Base-by-base conservation (phyloP, 257 asterid species). In the Fraxinus quadrangulata region DNA sequence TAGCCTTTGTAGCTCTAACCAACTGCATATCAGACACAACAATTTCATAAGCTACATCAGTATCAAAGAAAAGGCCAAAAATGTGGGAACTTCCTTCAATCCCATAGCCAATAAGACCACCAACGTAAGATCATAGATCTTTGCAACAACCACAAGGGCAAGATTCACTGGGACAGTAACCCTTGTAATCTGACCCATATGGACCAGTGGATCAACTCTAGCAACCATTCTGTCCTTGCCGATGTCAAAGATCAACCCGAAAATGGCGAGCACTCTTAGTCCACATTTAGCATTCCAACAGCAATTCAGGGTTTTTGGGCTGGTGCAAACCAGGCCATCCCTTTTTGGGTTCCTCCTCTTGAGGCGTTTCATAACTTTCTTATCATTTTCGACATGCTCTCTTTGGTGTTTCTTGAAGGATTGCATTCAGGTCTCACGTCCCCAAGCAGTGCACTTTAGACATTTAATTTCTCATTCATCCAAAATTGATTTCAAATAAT, bases 81-180 rank as follows among this genome's bases (percentile, higher is more conserved):
- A 94, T 21, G 69, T 94, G 98, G 79, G 96, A 90, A 89, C 97
- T 94, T 76, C 97, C 98, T 85, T 92, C 97, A n/a, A 94, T 91
- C 28, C 97, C 98, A 23, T 92, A 94, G 73, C 98, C 98, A 82
- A 94, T 94, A 74, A 91, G 81, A 34, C 97, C 97, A 81, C 97
- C 97, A 76, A 94, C 96, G 97, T 94, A 73, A 91, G 88, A 82
- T 94, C 98, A 77, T 90, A 97, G 6, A 94, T 94, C 93, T 92
- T 97, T 0, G 97, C 97, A 76, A 91, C 97, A 75, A 94, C 98
- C 23, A 97, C 98, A 11, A 89, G 96, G 54, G 96, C 74, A 61
- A 94, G 88, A 80, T 92, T 92, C 96, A 94, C 82, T 0, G 96
- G 98, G 51, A 42, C 49, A 1, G 49, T 42, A 42, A 42, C 16